Evolutionary conservation across 1,284 basidiomycete species (phyloP).

Genomic region (Ceratobasidium sp.): DNA sequence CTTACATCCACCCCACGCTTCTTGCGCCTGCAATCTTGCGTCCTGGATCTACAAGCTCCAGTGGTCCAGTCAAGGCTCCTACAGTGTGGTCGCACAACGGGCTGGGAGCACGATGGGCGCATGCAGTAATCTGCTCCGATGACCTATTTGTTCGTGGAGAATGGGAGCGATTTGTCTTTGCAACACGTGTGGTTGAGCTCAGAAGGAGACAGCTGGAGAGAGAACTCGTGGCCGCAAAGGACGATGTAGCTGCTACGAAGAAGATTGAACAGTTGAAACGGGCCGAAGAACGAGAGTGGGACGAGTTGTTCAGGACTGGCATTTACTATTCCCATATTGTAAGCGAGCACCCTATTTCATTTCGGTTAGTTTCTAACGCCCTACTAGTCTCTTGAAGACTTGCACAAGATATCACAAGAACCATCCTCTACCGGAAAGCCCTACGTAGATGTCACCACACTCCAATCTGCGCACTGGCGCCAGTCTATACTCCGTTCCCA

Average conservation of each 20-base stretch:
- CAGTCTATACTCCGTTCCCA: slow-evolving; percentile 70
- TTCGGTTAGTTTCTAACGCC: background rate
- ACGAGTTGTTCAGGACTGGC: slow-evolving; percentile 76
- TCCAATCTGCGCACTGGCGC: slow-evolving; percentile 84
- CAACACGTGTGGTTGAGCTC: slow-evolving; percentile 79
- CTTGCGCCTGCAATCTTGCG: background rate
- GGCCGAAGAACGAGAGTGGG: slow-evolving; percentile 72
- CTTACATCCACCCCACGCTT: background rate
- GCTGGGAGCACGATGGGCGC: slow-evolving; percentile 75
- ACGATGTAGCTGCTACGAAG: slow-evolving; percentile 41
- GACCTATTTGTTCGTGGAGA: slow-evolving; percentile 82
- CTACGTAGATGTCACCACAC: slow-evolving; percentile 71
- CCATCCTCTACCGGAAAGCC: slow-evolving; percentile 75
- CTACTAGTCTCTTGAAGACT: slow-evolving; percentile 75
- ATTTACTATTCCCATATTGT: slow-evolving; percentile 94
- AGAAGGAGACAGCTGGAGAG: slow-evolving; percentile 59
- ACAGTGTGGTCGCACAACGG: slow-evolving; percentile 76
- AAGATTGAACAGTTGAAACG: slow-evolving; percentile 48
- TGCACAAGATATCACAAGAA: slow-evolving; percentile 76
- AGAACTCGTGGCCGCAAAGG: slow-evolving; percentile 7
- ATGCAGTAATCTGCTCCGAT: slow-evolving; percentile 80
- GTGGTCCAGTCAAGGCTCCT: slow-evolving; percentile 50
- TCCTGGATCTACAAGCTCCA: background rate
- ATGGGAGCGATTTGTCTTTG: slow-evolving; percentile 82
- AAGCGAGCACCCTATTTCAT: slow-evolving; percentile 47